Base-by-base conservation (phyloP, 2,329 filamentous ascomycete genomes). In the Colletotrichum horii region DNA sequence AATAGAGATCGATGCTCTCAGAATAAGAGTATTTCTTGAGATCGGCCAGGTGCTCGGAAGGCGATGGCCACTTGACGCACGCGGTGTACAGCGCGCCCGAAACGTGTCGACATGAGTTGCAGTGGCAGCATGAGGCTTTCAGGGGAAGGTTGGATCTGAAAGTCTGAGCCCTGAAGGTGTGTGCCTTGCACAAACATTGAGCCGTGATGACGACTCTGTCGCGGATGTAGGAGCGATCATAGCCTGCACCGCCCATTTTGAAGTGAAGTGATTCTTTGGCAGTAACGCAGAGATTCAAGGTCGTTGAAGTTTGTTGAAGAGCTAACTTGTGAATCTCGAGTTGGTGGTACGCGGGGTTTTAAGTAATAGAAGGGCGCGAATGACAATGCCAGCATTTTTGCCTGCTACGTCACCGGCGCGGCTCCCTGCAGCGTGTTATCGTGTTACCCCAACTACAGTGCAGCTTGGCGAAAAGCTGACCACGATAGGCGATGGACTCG, bases 51-150 rank as follows among this genome's bases (percentile, higher is more conserved):
- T 82, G 80, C 24, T 80, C 76, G 8, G 75, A 75, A 22, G 61
- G 24, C 60, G 80, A 78, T 6, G 83, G 85, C 88, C 87, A 89
- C 4, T 70, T 36, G 1, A 80, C 68, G n/a, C 80, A 79, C 26
- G 79, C 80, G 24, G 80, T 82, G 80, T 87, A 87, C 26, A 89
- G 80, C 7, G 80, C 84, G 26, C 89, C 88, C 0, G 85, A 87
- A 4, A 81, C 43, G 70, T 86, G 87, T 2, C 88, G 85, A 78
- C 89, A 90, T 4, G 88, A 89, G 22, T 80, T 81, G 82, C 89
- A 90, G 81, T 90, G 88, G 78, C 89, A 90, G 71, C 81, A 82
- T 8, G 80, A 79, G 0, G 82, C 86, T 55, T 80, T 73, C 1
- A 91, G 81, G 9, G 88, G 88, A 4, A 89, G 82, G 1, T 77